Evolutionary conservation across 495 filamentous ascomycete species (phyloP), one percentile per base, ranked within the genome.

Genomic region (Friedmanniomyces simplex): DNA sequence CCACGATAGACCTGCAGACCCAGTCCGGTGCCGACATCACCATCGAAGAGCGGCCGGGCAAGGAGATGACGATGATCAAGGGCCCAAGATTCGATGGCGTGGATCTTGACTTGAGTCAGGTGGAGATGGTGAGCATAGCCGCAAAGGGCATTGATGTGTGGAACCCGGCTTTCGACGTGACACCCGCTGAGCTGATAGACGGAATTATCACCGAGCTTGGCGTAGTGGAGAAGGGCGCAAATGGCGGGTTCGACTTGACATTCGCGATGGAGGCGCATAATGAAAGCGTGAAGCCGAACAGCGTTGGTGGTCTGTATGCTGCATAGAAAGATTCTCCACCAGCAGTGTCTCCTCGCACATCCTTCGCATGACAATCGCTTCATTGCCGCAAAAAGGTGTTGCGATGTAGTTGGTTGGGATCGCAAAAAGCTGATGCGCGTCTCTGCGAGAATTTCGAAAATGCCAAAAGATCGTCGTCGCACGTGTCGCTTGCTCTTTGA

Each of bases 81-180:
- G 93, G 94, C 0, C 86, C 76, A n/a, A 64, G 71, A 30, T 57
- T 66, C n/a, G 71, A 69, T 25, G 68, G 66, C 22, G 67, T 69
- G 26, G 63, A 55, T 22, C 70, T 82, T 11, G 75, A 82, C 71
- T 55, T 74, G 13, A 73, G 62, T 34, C 68, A 74, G 46, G 76
- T 82, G n/a, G 82, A 80, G 34, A 82, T 83, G 25, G 79, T 98
- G 18, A 79, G 81, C 43, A 91, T 88, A 52, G 93, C 91, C 10
- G 86, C 95, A 28, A 77, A 84, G 60, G 79, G 81, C 1, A 93
- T 95, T 45, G 74, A 74, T 45, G 88, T 96, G 21, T 98, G 91
- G 88, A 98, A 98, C 66, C 93, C 94, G 26, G 85, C 89, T 20
- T 98, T 98, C 65, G 93, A 98, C 68, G 85, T 98, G 26, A 97